These are phyloP conservation scores for Lentinula guzmanii DNA, from an alignment of 768 basidiomycete genomes.

Conservation along the genomic window DNA sequence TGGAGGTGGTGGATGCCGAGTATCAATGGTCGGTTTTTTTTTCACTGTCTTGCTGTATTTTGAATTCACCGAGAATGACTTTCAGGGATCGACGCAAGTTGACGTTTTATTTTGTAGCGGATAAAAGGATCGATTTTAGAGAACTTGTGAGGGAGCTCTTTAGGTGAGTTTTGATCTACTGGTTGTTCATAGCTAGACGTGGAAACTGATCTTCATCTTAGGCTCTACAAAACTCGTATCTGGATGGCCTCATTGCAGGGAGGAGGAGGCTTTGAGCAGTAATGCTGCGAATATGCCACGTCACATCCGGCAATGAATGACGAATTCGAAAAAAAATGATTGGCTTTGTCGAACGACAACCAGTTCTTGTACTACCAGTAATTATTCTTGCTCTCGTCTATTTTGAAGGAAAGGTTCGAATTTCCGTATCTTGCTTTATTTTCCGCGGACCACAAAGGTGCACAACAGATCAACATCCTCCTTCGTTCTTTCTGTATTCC, in stretches of 20 bases:
- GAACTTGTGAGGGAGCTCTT: slow-evolving; percentile 94
- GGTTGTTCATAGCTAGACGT: not conserved
- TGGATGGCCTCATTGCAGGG: slow-evolving; percentile 89
- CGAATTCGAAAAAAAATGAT: not conserved
- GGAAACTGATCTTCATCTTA: slow-evolving; percentile 17
- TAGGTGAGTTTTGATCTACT: slow-evolving; percentile 43
- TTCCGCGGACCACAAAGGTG: not conserved
- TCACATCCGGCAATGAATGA: not conserved
- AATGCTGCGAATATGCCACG: not conserved
- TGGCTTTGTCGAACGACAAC: not conserved
- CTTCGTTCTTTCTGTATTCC: not conserved
- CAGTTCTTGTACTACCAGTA: slow-evolving; percentile 1
- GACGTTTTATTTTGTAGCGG: slow-evolving; percentile 96
- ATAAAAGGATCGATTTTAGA: slow-evolving; percentile 93
- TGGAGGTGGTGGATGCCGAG: slow-evolving; percentile 98
- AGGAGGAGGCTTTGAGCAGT: slow-evolving; percentile 16
- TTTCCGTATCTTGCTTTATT: not conserved
- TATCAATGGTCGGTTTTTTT: slow-evolving; percentile 80
- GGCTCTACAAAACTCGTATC: slow-evolving; percentile 89
- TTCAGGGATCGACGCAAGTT: slow-evolving; percentile 93
- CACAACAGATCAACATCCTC: not conserved
- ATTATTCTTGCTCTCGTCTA: not conserved
- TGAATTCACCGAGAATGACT: not conserved
- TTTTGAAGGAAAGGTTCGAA: not conserved
- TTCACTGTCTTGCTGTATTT: not conserved